Evolutionary conservation across 2,329 filamentous ascomycete species (phyloP).

Genomic region (Sporothrix brasiliensis): DNA sequence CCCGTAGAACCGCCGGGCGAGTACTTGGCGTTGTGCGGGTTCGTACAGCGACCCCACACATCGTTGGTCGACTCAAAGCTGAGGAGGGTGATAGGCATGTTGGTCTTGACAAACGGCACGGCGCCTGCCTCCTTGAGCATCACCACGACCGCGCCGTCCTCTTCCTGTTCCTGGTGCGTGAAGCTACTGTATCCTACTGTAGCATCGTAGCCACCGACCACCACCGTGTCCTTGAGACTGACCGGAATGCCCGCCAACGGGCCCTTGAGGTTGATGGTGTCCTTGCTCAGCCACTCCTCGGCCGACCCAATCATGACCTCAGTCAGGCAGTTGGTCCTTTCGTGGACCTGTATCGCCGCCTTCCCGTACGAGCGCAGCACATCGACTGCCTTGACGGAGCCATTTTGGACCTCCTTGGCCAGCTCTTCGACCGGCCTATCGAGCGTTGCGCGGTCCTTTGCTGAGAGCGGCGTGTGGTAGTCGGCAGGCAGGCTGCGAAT

Average conservation of each 20-base stretch:
- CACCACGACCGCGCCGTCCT: conserved; percentile 72
- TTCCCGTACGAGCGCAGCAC: conserved; percentile 87
- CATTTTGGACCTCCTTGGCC: conserved; percentile 75
- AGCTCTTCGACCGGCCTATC: conserved; percentile 75
- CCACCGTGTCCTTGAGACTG: conserved; percentile 78
- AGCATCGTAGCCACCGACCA: conserved; percentile 80
- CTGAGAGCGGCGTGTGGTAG: conserved; percentile 68
- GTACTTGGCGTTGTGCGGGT: conserved; percentile 82
- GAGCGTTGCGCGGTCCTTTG: conserved; percentile 67
- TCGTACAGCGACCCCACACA: conserved; percentile 80
- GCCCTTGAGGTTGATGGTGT: conserved; percentile 68
- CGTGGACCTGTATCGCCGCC: conserved; percentile 78
- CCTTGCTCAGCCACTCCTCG: conserved; percentile 66
- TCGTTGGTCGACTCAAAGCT: conserved; percentile 79
- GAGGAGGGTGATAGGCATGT: conserved; percentile 80
- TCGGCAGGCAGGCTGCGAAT: conserved; percentile 64
- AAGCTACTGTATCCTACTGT: conserved; percentile 79
- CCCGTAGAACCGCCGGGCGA: conserved; percentile 88
- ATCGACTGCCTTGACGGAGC: conserved; percentile 65
- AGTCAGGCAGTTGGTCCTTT: conserved; percentile 86
- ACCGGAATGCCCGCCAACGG: conserved; percentile 86
- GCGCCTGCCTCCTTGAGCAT: conserved; percentile 86
- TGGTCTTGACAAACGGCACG: conserved; percentile 91
- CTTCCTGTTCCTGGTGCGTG: conserved; percentile 63
- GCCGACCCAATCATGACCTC: conserved; percentile 81